Base-by-base conservation (phyloP, 139 green algal genomes). In the Chloropicon primus region DNA sequence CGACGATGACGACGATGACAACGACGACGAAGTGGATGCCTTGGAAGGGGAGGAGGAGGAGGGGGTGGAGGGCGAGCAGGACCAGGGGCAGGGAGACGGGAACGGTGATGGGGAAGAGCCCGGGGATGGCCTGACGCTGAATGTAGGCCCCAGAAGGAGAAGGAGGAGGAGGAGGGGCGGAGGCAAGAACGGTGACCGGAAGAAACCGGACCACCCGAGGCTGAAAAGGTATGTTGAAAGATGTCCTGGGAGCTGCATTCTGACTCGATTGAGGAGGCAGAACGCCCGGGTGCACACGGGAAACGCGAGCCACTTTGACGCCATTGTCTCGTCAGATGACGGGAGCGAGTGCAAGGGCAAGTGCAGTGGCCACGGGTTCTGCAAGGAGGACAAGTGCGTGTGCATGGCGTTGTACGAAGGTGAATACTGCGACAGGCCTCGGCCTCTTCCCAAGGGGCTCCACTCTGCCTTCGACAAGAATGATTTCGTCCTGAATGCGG, bases 341-440 rank as follows among this genome's bases (percentile, higher is more conserved):
- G 24, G 24, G 2, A 54, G 24, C 25, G 2, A 21, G 2, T 76
- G 73, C 73, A 27, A 41, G 23, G 73, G 73, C 25, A n/a, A 2
- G 2, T 76, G 73, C 25, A 25, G 73, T 21, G 2, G 2, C 25
- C 73, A 76, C 73, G 73, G 73, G 24, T 76, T 76, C 73, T 76
- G 73, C 2, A 27, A 25, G 25, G 21, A 76, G 2, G 73, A 25
- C 25, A 26, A 5, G 21, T 76, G 73, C 73, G 25, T 76, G 2
- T 76, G 73, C 73, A 28, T 28, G 73, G 73, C 28, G 73, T 5
- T 76, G 2, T 76, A 76, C 73, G 73, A 76, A 25, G 73, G 73
- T 2, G 73, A 76, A 2, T 25, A 17, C 5, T 76, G 73, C 73
- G 73, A 76, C 2, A 27, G 28, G 73, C 73, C 73, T 21, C 23